Conservation (phyloP, 164 flowering plant species). For the Sedum album region DNA sequence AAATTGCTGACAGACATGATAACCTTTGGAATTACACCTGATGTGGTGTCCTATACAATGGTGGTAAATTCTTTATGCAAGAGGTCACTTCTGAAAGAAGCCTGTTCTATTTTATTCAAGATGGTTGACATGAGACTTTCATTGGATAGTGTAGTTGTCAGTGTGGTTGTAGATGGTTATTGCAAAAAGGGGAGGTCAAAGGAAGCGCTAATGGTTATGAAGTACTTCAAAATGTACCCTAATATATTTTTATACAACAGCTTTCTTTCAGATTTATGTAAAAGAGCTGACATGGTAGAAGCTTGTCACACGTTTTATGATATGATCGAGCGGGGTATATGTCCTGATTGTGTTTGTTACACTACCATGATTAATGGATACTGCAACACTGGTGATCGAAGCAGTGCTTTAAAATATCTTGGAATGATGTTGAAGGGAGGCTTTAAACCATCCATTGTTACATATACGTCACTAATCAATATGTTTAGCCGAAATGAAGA, state of each 20-base stretch:
- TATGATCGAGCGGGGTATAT: constrained; percentile 29
- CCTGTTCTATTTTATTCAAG: constrained; percentile 35
- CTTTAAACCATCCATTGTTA: constrained; percentile 26
- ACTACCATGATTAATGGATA: constrained; percentile 39
- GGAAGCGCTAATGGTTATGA: constrained; percentile 26
- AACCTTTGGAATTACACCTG: constrained; percentile 29
- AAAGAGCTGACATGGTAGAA: constrained; percentile 26
- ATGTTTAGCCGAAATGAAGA: constrained; percentile 28
- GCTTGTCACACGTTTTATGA: constrained; percentile 30
- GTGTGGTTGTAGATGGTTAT: constrained; percentile 36
- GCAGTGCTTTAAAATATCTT: constrained; percentile 24
- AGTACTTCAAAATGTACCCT: constrained; percentile 19
- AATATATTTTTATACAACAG: constrained; percentile 35
- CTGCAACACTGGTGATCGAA: constrained; percentile 21
- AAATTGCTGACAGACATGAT: constrained; percentile 33
- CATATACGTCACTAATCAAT: constrained; percentile 34
- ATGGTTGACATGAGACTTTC: constrained; percentile 23
- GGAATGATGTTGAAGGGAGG: constrained; percentile 43
- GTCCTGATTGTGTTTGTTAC: constrained; percentile 39
- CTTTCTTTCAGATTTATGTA: constrained; percentile 34
- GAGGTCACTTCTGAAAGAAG: constrained; percentile 27
- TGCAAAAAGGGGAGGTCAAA: constrained; percentile 25
- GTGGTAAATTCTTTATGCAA: constrained; percentile 36
- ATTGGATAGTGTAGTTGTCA: constrained; percentile 30
- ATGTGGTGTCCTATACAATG: constrained; percentile 36